A percentile compares a stretch with the other conserved stretches of the same genome.
phyloP scores from a whole-genome alignment of 768 basidiomycete species.

The Boletus rubescentipes region DNA sequence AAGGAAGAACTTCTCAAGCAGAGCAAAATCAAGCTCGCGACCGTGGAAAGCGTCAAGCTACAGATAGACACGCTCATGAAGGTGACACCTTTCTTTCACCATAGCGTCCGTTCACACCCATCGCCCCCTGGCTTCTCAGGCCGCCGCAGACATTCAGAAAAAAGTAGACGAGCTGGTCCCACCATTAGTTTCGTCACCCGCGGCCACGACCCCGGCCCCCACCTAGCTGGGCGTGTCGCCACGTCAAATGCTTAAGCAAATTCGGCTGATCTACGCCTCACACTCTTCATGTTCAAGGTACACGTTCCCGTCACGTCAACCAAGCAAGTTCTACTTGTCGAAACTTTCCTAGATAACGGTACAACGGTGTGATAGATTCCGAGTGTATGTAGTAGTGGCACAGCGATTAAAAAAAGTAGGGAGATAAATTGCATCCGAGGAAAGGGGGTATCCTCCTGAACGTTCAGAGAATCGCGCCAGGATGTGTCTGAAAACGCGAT shows the following conservation, averaged over 20 bases:
- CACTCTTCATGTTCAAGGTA: constrained; percentile 1
- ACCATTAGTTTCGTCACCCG: constrained; percentile 35
- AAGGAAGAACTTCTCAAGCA: constrained; percentile 82
- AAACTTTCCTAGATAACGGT: constrained; percentile 30
- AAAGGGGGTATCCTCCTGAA: constrained; percentile 29
- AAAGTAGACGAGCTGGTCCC: constrained; percentile 69
- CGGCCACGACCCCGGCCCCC: constrained; percentile 28
- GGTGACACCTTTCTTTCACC: constrained; percentile 37
- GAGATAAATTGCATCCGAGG: constrained; percentile 17
- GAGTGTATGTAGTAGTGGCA: constrained; percentile 21
- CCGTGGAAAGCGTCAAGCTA: constrained; percentile 74
- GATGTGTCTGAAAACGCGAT: constrained; percentile 18
- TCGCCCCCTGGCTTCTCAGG: constrained; percentile 39
- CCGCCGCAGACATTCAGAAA: constrained; percentile 70
- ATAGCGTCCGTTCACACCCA: constrained; percentile 9
- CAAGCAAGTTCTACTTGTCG: constrained; percentile 18
- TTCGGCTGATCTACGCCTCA: constrained; percentile 1
- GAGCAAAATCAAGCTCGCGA: constrained; percentile 68
- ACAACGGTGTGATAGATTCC: constrained; percentile 30
- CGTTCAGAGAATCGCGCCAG: constrained; percentile 15
- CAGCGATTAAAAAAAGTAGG: constrained; percentile 21
- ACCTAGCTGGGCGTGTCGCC: constrained; percentile 9
- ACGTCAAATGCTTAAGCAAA: constrained; percentile 1
- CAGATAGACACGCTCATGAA: constrained; percentile 79
- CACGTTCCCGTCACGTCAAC: constrained; percentile 1